A percentile compares a stretch with the other conserved stretches of the same genome.
Conservation (phyloP, 2,329 filamentous ascomycete species). For the Diplodia mutila region DNA sequence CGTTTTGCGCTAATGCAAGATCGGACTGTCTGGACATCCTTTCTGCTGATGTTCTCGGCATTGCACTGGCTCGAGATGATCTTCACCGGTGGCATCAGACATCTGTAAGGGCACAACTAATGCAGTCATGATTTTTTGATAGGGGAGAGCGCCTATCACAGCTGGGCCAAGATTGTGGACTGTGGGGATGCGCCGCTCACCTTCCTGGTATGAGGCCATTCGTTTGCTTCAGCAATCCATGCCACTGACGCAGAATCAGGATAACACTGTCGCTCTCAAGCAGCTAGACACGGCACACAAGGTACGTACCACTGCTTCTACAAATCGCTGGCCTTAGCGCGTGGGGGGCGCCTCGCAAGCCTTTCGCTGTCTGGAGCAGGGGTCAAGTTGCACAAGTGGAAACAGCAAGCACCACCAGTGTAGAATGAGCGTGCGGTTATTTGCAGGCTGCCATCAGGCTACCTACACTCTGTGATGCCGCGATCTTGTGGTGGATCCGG, state of each 20-base stretch:
- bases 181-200: conserved; percentile 60
- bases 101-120: neutral
- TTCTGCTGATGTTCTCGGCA: neutral
- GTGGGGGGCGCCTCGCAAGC: neutral
- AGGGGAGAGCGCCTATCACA: conserved; percentile 45
- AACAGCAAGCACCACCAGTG: neutral
- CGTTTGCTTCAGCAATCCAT: neutral
- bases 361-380: neutral
- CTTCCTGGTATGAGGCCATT: conserved; percentile 43
- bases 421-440: neutral
- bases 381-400: neutral
- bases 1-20: neutral
- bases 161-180: conserved; percentile 59
- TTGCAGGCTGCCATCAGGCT: neutral
- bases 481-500: conserved; percentile 1
- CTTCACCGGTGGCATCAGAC: neutral
- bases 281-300: conserved; percentile 58
- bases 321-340: neutral
- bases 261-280: conserved; percentile 59
- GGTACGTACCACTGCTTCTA: conserved; percentile 36
- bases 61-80: neutral
- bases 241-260: conserved; percentile 34
- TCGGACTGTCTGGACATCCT: neutral
- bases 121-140: neutral
- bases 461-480: neutral